Conservation (phyloP, 2,329 filamentous ascomycete genomes). For the Cercospora sesami region DNA sequence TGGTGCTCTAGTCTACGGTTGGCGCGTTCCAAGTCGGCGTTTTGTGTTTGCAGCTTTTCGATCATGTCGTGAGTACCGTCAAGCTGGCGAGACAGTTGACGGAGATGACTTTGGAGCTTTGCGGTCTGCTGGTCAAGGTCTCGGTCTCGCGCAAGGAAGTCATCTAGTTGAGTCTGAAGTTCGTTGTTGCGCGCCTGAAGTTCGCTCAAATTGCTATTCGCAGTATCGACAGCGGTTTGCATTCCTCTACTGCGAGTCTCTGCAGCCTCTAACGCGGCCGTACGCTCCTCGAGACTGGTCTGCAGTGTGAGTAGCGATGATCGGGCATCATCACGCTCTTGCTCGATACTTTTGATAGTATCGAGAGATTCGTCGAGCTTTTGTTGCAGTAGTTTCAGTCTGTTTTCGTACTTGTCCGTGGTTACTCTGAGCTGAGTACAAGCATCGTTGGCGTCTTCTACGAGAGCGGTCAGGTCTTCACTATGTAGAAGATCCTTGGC, state of each 20-base stretch:
- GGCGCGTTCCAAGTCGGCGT: not conserved
- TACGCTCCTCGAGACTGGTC: not conserved
- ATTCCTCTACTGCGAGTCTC: not conserved
- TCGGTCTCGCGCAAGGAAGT: not conserved
- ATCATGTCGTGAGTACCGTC: not conserved
- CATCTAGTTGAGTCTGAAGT: not conserved
- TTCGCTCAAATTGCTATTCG: not conserved
- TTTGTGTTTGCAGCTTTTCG: not conserved
- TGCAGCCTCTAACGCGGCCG: not conserved
- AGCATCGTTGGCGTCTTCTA: not conserved
- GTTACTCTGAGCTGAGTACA: not conserved
- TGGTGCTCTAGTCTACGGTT: not conserved
- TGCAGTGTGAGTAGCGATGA: not conserved
- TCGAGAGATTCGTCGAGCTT: not conserved
- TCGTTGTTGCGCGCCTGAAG: not conserved
- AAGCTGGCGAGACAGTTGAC: not conserved
- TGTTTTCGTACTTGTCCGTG: not conserved
- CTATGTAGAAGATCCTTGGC: not conserved
- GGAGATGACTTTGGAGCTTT: not conserved
- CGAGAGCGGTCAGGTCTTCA: not conserved
- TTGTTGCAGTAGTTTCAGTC: not conserved
- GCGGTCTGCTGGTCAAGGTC: not conserved
- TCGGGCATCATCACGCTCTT: not conserved
- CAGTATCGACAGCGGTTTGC: not conserved
- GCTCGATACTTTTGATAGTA: not conserved